A percentile compares a stretch with the other conserved stretches of the same genome.
These are phyloP conservation scores for Colletotrichum plurivorum DNA, from an alignment of 2,329 filamentous ascomycete genomes.

Conservation along the genomic window DNA sequence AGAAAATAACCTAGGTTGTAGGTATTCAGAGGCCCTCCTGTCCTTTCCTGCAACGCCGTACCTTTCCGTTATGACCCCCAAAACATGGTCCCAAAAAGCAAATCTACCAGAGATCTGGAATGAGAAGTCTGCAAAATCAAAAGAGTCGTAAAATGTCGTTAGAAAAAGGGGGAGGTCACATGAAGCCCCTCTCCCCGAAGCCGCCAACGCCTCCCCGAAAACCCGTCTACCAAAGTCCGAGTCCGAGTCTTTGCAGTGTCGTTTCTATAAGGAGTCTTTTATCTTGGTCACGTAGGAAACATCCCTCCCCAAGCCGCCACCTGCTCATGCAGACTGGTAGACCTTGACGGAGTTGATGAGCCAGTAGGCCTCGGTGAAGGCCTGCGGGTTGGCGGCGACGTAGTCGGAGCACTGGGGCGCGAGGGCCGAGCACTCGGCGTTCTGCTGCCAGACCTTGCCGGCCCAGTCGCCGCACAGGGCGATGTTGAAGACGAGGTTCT, in stretches of 20 bases:
- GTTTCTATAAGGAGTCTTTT: background rate
- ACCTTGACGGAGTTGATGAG: slow-evolving; percentile 79
- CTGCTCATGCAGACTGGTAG: slow-evolving; percentile 57
- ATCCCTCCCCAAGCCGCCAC: too few relatives aligned
- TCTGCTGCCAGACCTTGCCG: slow-evolving; percentile 74
- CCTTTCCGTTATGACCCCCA: background rate
- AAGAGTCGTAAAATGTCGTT: slow-evolving; percentile 10
- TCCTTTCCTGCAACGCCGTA: slow-evolving; percentile 18
- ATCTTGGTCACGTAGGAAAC: background rate
- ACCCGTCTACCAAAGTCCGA: slow-evolving; percentile 1
- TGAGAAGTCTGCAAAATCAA: slow-evolving; percentile 10
- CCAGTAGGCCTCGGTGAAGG: slow-evolving; percentile 84
- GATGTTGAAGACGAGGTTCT: slow-evolving; percentile 86
- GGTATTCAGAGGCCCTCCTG: background rate
- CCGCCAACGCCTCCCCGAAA: slow-evolving; percentile 29
- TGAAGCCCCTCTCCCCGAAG: background rate
- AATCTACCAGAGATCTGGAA: slow-evolving; percentile 32
- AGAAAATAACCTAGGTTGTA: slow-evolving; percentile 1
- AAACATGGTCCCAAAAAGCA: background rate
- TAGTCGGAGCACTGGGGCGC: slow-evolving; percentile 79
- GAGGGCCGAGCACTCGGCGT: slow-evolving; percentile 70
- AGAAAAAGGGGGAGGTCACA: background rate
- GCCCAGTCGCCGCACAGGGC: slow-evolving; percentile 94
- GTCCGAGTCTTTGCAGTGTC: background rate
- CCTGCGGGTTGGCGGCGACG: slow-evolving; percentile 78